Evolutionary conservation across 2,329 filamentous ascomycete species (phyloP).

Genomic region (Penicillium hesseltinei): DNA sequence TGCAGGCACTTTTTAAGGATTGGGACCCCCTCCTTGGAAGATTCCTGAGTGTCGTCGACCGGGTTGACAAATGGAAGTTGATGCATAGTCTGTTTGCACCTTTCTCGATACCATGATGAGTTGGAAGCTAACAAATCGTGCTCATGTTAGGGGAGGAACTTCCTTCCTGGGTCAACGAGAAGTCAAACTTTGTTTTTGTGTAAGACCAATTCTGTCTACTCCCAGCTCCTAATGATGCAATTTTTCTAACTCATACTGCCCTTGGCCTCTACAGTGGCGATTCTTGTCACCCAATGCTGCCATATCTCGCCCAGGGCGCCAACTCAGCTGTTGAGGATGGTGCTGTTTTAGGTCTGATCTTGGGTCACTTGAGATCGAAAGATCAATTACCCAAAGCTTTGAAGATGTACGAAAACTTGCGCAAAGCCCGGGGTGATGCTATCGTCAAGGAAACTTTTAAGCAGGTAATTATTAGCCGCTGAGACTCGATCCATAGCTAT

Average conservation of each 20-base stretch:
- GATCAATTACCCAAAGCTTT: constrained; percentile 46
- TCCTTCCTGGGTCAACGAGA: constrained; percentile 46
- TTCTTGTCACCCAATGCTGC: constrained; percentile 64
- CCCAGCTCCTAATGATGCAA: neutral
- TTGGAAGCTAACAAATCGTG: neutral
- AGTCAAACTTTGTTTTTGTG: constrained; percentile 51
- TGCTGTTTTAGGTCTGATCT: constrained; percentile 59
- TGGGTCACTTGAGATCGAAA: constrained; percentile 51
- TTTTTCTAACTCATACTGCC: neutral
- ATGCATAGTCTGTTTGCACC: constrained; percentile 45
- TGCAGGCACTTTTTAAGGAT: constrained; percentile 57
- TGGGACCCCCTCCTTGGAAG: constrained; percentile 60
- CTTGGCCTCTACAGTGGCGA: constrained; percentile 45
- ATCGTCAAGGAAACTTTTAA: constrained; percentile 65
- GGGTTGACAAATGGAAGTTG: constrained; percentile 67
- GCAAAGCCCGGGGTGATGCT: constrained; percentile 32
- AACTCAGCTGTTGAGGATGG: constrained; percentile 68
- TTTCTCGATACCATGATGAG: neutral
- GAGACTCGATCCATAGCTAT: neutral
- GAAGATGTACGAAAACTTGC: constrained; percentile 31
- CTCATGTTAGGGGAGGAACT: neutral
- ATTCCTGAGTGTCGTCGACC: neutral
- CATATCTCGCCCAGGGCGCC: constrained; percentile 64
- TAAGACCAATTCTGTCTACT: neutral
- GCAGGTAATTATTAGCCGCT: constrained; percentile 22